Conservation (phyloP, 495 filamentous ascomycete genomes). For the Penicillium antarcticum region DNA sequence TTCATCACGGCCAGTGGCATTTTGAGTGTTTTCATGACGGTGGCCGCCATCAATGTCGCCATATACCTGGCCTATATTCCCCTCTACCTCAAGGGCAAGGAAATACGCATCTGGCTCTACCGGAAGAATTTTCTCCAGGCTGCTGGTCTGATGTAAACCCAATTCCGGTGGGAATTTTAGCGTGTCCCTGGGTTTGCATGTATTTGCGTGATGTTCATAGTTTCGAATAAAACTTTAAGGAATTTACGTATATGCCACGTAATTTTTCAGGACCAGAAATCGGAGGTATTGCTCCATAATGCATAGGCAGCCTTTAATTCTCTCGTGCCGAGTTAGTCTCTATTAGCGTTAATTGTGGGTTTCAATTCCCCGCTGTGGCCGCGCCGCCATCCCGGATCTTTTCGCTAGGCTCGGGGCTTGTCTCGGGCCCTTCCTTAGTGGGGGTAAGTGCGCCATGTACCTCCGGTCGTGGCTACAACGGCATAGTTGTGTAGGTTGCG, state of each 20-base stretch:
- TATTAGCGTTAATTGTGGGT: neutral
- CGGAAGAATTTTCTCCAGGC: constrained; percentile 10
- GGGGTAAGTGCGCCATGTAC: no score
- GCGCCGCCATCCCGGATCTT: neutral
- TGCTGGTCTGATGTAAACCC: constrained; percentile 3
- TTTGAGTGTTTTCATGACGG: constrained; percentile 18
- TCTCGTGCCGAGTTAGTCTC: neutral
- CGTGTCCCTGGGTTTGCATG: neutral
- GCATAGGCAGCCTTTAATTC: no score
- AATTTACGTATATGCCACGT: no score
- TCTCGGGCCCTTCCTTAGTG: no score
- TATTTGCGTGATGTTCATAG: no score
- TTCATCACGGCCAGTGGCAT: constrained; percentile 14
- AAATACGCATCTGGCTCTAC: constrained; percentile 16
- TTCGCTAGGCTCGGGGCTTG: neutral
- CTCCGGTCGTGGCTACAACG: neutral
- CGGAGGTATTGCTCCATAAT: no score
- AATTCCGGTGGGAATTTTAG: neutral
- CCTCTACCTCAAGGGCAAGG: constrained; percentile 15
- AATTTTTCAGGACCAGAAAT: no score
- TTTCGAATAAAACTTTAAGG: no score
- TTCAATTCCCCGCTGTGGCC: neutral
- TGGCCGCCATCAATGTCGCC: constrained; percentile 18
- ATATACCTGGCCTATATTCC: constrained; percentile 14
- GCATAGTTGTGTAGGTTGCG: neutral